These are phyloP conservation scores for Pleurostoma richardsiae DNA, from an alignment of 2,329 filamentous ascomycete genomes.

Conservation along the genomic window DNA sequence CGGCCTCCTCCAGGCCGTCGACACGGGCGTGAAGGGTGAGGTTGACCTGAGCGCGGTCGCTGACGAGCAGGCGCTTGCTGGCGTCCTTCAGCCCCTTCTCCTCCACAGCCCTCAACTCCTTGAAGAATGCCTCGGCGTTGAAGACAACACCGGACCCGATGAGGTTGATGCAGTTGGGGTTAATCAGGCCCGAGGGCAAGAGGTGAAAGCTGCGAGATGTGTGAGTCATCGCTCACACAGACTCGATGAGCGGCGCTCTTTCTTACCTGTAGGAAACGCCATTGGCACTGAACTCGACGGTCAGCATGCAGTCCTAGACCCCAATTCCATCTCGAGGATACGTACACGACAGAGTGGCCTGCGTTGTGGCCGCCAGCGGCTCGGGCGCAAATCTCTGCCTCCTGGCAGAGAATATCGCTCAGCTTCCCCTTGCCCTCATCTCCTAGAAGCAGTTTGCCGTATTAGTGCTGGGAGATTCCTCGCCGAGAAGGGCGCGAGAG, in stretches of 20 bases:
- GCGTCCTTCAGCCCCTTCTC: conserved; percentile 52
- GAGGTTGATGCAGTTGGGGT: conserved; percentile 65
- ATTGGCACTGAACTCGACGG: conserved; percentile 2
- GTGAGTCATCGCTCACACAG: neutral
- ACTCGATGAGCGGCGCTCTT: neutral
- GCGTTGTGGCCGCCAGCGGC: conserved; percentile 57
- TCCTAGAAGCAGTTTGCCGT: neutral
- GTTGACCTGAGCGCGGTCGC: conserved; percentile 56
- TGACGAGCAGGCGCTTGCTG: conserved; percentile 55
- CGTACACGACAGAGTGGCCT: conserved; percentile 36
- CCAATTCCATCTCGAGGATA: neutral
- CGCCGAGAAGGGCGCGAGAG: neutral
- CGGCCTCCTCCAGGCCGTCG: conserved; percentile 61
- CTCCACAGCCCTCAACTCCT: conserved; percentile 56
- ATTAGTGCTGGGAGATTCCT: neutral
- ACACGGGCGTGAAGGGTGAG: conserved; percentile 60
- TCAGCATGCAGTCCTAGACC: conserved; percentile 3
- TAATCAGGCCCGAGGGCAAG: conserved; percentile 66
- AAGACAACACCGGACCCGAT: conserved; percentile 68
- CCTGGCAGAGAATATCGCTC: conserved; percentile 48
- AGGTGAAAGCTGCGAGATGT: conserved; percentile 54
- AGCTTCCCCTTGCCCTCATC: conserved; percentile 45
- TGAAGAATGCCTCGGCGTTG: conserved; percentile 59
- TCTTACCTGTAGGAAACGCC: conserved; percentile 3
- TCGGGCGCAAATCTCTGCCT: conserved; percentile 50